Base-by-base conservation (phyloP, 169 alveolate species). In the Plasmodium fragile region DNA sequence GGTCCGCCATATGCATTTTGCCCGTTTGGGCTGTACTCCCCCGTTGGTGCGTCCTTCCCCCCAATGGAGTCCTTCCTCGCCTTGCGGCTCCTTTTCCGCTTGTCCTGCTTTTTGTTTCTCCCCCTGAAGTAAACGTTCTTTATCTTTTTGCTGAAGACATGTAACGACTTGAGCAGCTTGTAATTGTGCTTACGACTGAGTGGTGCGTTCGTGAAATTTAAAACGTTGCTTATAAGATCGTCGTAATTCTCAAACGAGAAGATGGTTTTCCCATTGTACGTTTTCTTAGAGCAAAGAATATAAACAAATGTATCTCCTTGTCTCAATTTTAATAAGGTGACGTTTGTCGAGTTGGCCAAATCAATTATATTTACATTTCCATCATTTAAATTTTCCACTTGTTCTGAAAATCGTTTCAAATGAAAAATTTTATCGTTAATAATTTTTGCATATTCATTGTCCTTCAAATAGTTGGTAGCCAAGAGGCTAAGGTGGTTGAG, bases 231-330 rank as follows among this genome's bases (percentile, higher is more conserved):
- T 45, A 91, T 91, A 34, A 91, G 22, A 32, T 91, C 84, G 45
- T 81, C 79, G 75, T 91, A 91, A 81, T 70, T 81, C 36, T 91
- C 94, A 55, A 91, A 91, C 18, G 73, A 69, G 30, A 80, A 81
- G 18, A 91, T 81, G n/a, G 94, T 91, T 73, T 91, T 91, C 39
- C 94, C 94, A 59, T 91, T 91, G 30, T 81, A 81, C 18, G 94
- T 81, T 28, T 72, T 79, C 53, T 79, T 91, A 3, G 94, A 78
- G 72, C 94, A 89, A 25, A 79, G 49, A 59, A 89, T 77, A 36
- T 78, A 89, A 55, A 89, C 72, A 45, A 89, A 69, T 41, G 89
- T 22, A 79, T 78, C 59, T 13, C 75, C 81, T 4, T 55, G 25
- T 30, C 69, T 89, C 69, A 89, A 71, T 78, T 89, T 89, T 78